A percentile compares a stretch with the other conserved stretches of the same genome.
phyloP scores from a whole-genome alignment of 371 early-diverging fungal species.

The Syncephalastrum contaminatum region DNA sequence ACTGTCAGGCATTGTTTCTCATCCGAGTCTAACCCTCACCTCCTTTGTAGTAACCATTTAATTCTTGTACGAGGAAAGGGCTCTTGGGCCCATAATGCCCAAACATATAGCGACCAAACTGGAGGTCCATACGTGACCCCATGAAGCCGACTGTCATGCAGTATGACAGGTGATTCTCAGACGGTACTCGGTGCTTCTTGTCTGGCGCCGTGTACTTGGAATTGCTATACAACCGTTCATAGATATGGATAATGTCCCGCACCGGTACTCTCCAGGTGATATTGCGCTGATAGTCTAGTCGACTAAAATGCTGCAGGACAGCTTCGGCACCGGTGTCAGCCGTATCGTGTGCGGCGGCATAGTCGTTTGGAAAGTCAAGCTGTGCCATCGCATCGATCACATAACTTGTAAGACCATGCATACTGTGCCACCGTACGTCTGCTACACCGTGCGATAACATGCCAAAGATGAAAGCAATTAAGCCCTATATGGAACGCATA shows the following conservation, averaged over 20 bases:
- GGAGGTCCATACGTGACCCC: constrained; percentile 61
- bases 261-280: constrained; percentile 75
- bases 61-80: constrained; percentile 74
- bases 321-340: constrained; percentile 88
- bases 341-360: constrained; percentile 60
- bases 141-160: constrained; percentile 68
- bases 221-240: constrained; percentile 42
- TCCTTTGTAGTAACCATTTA: constrained; percentile 72
- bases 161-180: constrained; percentile 40
- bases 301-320: constrained; percentile 52
- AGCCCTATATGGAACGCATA: constrained; percentile 32
- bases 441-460: constrained; percentile 81
- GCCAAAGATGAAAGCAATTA: constrained; percentile 80
- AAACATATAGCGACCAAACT: constrained; percentile 46
- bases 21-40: constrained; percentile 39
- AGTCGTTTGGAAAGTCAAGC: constrained; percentile 63
- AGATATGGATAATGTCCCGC: constrained; percentile 73
- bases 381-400: constrained; percentile 70
- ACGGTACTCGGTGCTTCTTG: constrained; percentile 15
- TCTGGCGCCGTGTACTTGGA: not conserved
- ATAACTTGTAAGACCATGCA: constrained; percentile 65
- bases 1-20: not conserved
- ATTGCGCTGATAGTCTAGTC: constrained; percentile 42
- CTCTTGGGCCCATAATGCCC: constrained; percentile 46
- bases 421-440: constrained; percentile 85